phyloP scores from a whole-genome alignment of 1,139 yeast species.

The Lodderomyces oxycetoniae region DNA sequence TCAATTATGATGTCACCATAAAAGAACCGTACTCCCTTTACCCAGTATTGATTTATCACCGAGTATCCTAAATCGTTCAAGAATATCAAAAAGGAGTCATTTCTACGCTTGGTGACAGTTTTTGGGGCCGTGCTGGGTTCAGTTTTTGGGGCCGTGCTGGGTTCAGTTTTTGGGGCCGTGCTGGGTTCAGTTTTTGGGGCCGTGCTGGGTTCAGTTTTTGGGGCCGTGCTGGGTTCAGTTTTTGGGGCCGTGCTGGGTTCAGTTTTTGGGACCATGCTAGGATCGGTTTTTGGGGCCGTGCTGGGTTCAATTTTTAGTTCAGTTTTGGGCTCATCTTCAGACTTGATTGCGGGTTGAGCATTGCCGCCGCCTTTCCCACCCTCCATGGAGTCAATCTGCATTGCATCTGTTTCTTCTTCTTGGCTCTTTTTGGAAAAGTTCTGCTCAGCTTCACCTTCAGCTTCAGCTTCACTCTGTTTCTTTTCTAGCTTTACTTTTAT shows the following conservation, averaged over 20 bases:
- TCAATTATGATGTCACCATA: conserved; percentile 62
- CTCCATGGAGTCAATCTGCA: neutral
- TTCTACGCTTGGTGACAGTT: conserved; percentile 9
- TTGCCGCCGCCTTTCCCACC: conserved; percentile 4
- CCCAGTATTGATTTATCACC: conserved; percentile 60
- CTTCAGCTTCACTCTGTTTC: conserved; percentile 26
- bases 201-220: too few relatives aligned
- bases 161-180: neutral
- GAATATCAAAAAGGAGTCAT: conserved; percentile 43
- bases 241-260: conserved; percentile 3
- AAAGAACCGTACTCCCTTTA: conserved; percentile 61
- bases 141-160: neutral
- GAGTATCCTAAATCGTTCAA: conserved; percentile 70
- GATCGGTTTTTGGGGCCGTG: neutral
- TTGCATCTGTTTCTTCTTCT: conserved; percentile 6
- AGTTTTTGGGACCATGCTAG: neutral
- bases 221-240: conserved; percentile 1
- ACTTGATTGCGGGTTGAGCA: conserved; percentile 1
- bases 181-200: conserved; percentile 1
- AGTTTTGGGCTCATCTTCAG: conserved; percentile 1
- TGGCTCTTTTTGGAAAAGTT: conserved; percentile 6
- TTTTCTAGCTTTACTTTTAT: conserved; percentile 1
- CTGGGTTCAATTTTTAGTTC: neutral
- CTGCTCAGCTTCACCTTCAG: conserved; percentile 1
- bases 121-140: conserved; percentile 5